A percentile compares a stretch with the other conserved stretches of the same genome.
These are phyloP conservation scores for Secale cereale DNA, from an alignment of 176 grass and related monocot genomes.

Conservation along the genomic window DNA sequence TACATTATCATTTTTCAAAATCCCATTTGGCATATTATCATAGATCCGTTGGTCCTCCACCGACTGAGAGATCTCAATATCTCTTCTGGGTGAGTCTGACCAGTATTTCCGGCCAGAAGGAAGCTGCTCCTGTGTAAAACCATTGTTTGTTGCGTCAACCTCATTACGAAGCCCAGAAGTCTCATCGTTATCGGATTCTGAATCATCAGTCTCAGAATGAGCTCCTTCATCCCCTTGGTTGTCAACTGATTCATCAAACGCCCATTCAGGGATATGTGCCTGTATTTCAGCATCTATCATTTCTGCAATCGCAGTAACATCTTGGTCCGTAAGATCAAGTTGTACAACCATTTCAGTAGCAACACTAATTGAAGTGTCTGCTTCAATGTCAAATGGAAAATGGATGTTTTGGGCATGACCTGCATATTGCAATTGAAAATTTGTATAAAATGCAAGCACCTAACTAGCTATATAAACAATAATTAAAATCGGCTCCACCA, in stretches of 20 bases:
- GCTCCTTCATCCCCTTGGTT: slow-evolving; percentile 41
- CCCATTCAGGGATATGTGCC: slow-evolving; percentile 61
- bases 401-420: slow-evolving; percentile 78
- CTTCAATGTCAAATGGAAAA: slow-evolving; percentile 81
- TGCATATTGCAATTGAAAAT: slow-evolving; percentile 24
- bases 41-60: not conserved
- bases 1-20: not conserved
- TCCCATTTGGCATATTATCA: slow-evolving; percentile 27
- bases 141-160: slow-evolving; percentile 12
- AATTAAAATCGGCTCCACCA: not conserved
- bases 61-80: slow-evolving; percentile 18
- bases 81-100: slow-evolving; percentile 56
- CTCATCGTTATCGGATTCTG: slow-evolving; percentile 47
- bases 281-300: slow-evolving; percentile 78
- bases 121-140: slow-evolving; percentile 54
- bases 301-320: slow-evolving; percentile 68
- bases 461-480: not conserved
- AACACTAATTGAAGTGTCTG: slow-evolving; percentile 70
- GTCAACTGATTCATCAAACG: slow-evolving; percentile 35
- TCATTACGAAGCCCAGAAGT: slow-evolving; percentile 45
- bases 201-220: slow-evolving; percentile 40
- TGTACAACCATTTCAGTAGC: slow-evolving; percentile 82
- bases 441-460: not conserved
- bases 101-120: slow-evolving; percentile 66
- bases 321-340: slow-evolving; percentile 70